A percentile compares a stretch with the other conserved stretches of the same genome.
Evolutionary conservation across 2,329 filamentous ascomycete genomes (phyloP).

Genomic region (Hirsutella rhossiliensis): DNA sequence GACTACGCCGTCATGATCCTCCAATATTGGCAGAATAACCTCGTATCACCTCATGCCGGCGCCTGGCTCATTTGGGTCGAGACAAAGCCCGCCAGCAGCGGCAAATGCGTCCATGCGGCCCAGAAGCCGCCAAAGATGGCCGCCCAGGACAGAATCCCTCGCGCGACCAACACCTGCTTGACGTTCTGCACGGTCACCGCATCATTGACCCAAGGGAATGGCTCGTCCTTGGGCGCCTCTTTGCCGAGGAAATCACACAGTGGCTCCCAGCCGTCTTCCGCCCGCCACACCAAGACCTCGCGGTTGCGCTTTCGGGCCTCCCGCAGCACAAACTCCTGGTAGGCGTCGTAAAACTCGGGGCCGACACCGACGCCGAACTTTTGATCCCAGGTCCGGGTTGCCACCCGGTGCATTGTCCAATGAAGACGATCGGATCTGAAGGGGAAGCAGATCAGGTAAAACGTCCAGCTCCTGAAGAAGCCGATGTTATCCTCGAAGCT

Average conservation of each 20-base stretch:
- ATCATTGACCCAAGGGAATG: slow-evolving; percentile 23
- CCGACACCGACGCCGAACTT: slow-evolving; percentile 5
- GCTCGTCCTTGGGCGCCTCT: slow-evolving; percentile 15
- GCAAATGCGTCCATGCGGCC: slow-evolving; percentile 4
- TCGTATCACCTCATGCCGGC: background rate
- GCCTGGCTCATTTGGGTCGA: background rate
- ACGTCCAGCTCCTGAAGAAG: slow-evolving; percentile 16
- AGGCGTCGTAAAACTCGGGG: slow-evolving; percentile 8
- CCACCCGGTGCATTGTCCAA: slow-evolving; percentile 10
- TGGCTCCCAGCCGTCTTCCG: slow-evolving; percentile 28
- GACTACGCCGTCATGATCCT: too few species aligned
- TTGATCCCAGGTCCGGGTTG: background rate
- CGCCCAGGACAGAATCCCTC: slow-evolving; percentile 7
- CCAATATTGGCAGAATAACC: too few species aligned
- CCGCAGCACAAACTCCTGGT: slow-evolving; percentile 12
- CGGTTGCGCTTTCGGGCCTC: slow-evolving; percentile 18
- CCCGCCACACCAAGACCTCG: slow-evolving; percentile 12
- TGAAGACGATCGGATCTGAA: slow-evolving; percentile 16
- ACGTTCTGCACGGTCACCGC: slow-evolving; percentile 6
- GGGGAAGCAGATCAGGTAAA: slow-evolving; percentile 12
- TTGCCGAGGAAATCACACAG: slow-evolving; percentile 27
- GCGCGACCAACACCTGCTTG: slow-evolving; percentile 4
- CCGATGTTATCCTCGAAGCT: slow-evolving; percentile 13
- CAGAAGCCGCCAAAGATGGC: slow-evolving; percentile 3
- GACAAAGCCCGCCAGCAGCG: slow-evolving; percentile 1